Base-by-base conservation (phyloP, 176 grass and related monocot genomes). In the Oryza meridionalis region DNA sequence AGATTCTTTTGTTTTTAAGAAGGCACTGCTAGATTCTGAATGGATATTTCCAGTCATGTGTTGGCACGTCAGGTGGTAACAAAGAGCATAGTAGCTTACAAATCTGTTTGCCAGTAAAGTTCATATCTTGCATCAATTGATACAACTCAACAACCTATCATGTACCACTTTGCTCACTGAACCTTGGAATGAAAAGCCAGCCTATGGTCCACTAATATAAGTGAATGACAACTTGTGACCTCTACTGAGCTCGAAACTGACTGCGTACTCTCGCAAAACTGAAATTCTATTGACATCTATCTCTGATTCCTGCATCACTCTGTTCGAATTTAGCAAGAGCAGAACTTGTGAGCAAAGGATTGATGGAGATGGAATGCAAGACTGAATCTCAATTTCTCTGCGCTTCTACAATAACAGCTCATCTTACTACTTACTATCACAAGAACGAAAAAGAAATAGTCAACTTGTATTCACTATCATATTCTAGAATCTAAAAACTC, bases 111-210 rank as follows among this genome's bases (percentile, higher is more conserved):
- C 15, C 55, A 21, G 63, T 31, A 61, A 53, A 59, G 3, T 89
- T 40, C 65, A 51, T 51, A 51, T 21, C 53, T 58, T 58, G 19
- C 19, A 58, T 58, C 19, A 17, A 58, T 51, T 51, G 84, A 85
- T 92, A 80, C 1, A 94, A 91, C 64, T 91, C 84, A 46, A 88
- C 71, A 31, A 32, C 49, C 91, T 87, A 81, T 82, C 4, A 71
- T 65, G 53, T n/a, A 58, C 19, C 14, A 55, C 5, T 55, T 55
- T 55, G 50, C 50, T 55, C 15, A 19, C 16, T 3, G 15, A 55
- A 5, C 53, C 19, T 58, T 58, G 62, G 33, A 43, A 65, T 16
- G 86, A 67, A 21, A 70, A 53, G 13, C 14, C 27, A 49, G 7
- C 31, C 33, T 66, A 65, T 45, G 24, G 40, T 46, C n/a, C 19